These are phyloP conservation scores for Davidsoniella australis DNA, from an alignment of 2,329 filamentous ascomycete species.

Conservation along the genomic window DNA sequence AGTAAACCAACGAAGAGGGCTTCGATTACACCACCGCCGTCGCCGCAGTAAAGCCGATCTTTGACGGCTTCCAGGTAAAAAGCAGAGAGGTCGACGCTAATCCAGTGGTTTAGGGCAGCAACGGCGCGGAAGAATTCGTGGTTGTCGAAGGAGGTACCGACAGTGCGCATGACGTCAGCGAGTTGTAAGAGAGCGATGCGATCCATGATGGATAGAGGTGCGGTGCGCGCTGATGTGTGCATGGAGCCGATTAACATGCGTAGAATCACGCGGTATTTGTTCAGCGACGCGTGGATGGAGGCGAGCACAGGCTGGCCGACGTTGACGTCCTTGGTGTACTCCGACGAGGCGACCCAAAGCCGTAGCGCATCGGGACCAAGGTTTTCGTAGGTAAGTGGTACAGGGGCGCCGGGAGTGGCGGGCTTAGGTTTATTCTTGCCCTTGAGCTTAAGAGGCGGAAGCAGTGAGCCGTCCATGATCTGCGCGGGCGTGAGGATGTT, in stretches of 20 bases:
- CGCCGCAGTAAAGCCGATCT: constrained; percentile 76
- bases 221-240: constrained; percentile 33
- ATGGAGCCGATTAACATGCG: constrained; percentile 78
- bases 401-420: constrained; percentile 18
- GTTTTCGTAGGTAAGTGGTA: constrained; percentile 36
- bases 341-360: constrained; percentile 79
- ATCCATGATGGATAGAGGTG: constrained; percentile 44
- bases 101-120: constrained; percentile 59
- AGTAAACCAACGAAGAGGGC: constrained; percentile 56
- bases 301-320: constrained; percentile 65
- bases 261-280: constrained; percentile 78
- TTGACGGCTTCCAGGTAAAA: constrained; percentile 92
- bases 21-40: constrained; percentile 44
- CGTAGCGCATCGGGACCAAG: constrained; percentile 77
- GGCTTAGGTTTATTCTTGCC: constrained; percentile 23
- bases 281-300: constrained; percentile 55
- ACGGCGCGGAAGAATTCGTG: constrained; percentile 75
- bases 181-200: constrained; percentile 66
- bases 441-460: constrained; percentile 51
- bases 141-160: constrained; percentile 46
- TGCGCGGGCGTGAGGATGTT: constrained; percentile 69
- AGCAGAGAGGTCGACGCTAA: constrained; percentile 67
- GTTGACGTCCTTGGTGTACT: constrained; percentile 77
- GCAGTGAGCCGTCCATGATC: constrained; percentile 68
- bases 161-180: constrained; percentile 43